Conservation (phyloP, 345 rosid genomes). For the Syzygium aromaticum region DNA sequence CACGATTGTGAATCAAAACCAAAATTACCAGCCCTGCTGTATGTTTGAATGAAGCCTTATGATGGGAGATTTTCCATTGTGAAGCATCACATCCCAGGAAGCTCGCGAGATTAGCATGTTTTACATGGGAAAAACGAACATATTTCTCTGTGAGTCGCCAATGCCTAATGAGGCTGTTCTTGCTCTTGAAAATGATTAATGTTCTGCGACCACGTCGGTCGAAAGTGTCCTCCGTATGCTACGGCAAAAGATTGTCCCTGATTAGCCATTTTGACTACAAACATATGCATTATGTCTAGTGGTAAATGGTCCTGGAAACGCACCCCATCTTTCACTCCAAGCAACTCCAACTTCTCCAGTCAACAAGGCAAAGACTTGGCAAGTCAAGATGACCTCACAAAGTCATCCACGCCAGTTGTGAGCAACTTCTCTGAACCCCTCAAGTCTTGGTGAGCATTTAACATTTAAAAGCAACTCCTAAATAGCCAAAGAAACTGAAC, state of each 20-base stretch:
- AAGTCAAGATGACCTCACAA: background rate
- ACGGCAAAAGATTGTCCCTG: background rate
- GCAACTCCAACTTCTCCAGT: accelerated
- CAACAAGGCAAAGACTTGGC: background rate
- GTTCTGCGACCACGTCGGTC: accelerated
- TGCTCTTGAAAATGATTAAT: background rate
- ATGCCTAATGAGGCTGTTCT: background rate
- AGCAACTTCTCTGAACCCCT: background rate
- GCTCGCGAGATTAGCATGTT: no score
- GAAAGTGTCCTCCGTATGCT: background rate
- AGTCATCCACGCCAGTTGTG: background rate
- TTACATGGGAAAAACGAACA: no score
- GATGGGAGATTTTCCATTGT: background rate
- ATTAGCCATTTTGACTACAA: background rate
- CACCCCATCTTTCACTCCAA: background rate
- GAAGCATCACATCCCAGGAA: background rate
- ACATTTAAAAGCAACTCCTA: background rate
- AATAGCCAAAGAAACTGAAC: background rate
- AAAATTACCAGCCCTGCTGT: background rate
- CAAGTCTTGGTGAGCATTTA: background rate
- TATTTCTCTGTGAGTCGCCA: accelerated
- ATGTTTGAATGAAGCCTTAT: background rate
- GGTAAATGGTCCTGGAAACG: background rate
- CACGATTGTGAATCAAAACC: background rate
- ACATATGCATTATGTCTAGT: accelerated